A percentile compares a stretch with the other conserved stretches of the same genome.
These are phyloP conservation scores for Dactylorhiza incarnata DNA, from an alignment of 106 monocot genomes.

Conservation along the genomic window DNA sequence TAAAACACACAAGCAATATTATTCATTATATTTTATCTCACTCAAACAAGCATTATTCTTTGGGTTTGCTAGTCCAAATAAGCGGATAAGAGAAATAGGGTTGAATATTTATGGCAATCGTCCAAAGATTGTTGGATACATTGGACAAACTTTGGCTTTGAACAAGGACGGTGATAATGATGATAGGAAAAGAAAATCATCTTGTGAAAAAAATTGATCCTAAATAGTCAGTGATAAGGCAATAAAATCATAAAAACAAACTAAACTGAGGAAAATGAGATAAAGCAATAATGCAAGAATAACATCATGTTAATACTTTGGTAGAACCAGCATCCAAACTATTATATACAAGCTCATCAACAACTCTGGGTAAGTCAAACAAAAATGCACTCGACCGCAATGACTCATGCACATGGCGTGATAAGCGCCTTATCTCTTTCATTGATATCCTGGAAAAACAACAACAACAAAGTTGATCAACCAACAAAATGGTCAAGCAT, in stretches of 20 bases:
- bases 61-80: neutral
- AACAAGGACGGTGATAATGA: neutral
- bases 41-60: neutral
- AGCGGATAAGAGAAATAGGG: neutral
- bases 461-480: neutral
- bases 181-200: neutral
- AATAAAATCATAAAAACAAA: neutral
- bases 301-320: slow-evolving; percentile 38
- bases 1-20: too few relatives aligned
- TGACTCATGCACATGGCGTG: slow-evolving; percentile 33
- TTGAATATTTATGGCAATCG: neutral
- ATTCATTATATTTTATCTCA: too few relatives aligned
- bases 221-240: neutral
- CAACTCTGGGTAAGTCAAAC: slow-evolving; percentile 78
- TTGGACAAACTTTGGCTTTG: neutral
- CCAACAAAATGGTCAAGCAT: neutral
- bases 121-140: neutral
- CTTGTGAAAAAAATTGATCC: neutral
- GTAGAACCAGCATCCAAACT: slow-evolving; percentile 74
- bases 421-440: slow-evolving; percentile 65
- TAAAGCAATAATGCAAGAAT: neutral
- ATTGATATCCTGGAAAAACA: slow-evolving; percentile 18
- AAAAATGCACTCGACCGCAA: slow-evolving; percentile 65
- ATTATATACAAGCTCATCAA: slow-evolving; percentile 86
- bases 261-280: neutral